These are phyloP conservation scores for Meyerozyma elateridarum DNA, from an alignment of 1,139 yeast genomes.

Conservation along the genomic window DNA sequence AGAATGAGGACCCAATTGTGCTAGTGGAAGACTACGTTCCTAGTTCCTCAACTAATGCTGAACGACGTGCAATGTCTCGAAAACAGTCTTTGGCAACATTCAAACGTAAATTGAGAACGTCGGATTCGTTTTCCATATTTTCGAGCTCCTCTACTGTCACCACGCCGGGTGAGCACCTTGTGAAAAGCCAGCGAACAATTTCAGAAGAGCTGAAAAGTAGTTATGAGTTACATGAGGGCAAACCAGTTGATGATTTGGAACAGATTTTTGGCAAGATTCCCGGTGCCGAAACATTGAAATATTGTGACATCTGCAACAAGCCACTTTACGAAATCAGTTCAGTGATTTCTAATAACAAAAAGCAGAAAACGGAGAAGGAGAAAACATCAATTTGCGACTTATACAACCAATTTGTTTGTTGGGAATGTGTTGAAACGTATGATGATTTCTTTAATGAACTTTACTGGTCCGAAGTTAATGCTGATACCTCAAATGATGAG, in stretches of 20 bases:
- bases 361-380: slow-evolving; percentile 9
- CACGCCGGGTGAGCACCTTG: background rate
- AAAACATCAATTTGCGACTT: slow-evolving; percentile 17
- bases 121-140: slow-evolving; percentile 1
- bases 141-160: slow-evolving; percentile 2
- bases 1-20: slow-evolving; percentile 44
- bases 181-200: background rate
- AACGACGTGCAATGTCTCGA: slow-evolving; percentile 10
- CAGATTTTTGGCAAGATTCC: slow-evolving; percentile 40
- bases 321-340: slow-evolving; percentile 64
- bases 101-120: slow-evolving; percentile 22
- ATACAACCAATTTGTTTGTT: slow-evolving; percentile 57
- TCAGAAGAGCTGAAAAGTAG: slow-evolving; percentile 1
- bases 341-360: slow-evolving; percentile 24
- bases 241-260: slow-evolving; percentile 25
- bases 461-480: slow-evolving; percentile 12
- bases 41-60: background rate
- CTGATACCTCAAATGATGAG: background rate
- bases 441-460: slow-evolving; percentile 46
- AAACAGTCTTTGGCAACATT: slow-evolving; percentile 38
- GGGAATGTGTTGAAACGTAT: slow-evolving; percentile 55
- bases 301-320: slow-evolving; percentile 62
- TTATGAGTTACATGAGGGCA: background rate
- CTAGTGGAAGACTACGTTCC: slow-evolving; percentile 47
- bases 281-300: slow-evolving; percentile 39